A percentile compares a stretch with the other conserved stretches of the same genome.
phyloP scores from a whole-genome alignment of 345 rosid genomes.

The Gossypium longicalyx region DNA sequence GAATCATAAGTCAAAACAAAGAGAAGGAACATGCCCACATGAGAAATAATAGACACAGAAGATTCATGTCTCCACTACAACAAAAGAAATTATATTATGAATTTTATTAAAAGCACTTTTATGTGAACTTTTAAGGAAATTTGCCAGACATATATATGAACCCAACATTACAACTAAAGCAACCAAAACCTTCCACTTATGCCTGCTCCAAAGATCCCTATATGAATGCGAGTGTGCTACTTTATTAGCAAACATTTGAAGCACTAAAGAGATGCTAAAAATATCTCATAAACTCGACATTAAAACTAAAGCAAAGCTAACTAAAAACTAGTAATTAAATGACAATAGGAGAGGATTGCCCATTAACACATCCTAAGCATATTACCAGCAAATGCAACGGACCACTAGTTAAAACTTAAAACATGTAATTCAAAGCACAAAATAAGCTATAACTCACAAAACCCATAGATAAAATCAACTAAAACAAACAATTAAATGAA shows the following conservation, averaged over 20 bases:
- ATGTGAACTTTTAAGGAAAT: too few relatives aligned
- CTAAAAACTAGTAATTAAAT: neutral
- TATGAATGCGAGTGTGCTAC: conserved; percentile 2
- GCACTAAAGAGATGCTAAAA: neutral
- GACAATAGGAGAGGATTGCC: neutral
- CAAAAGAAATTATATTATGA: neutral
- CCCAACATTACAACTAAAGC: conserved; percentile 9
- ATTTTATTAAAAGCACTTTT: too few relatives aligned
- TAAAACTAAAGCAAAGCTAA: neutral
- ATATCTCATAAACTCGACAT: neutral
- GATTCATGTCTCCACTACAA: conserved; percentile 30
- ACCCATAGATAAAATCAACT: neutral
- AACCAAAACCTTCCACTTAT: conserved; percentile 66
- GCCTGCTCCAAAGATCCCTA: conserved; percentile 88
- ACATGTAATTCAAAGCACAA: neutral
- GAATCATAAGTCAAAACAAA: conserved; percentile 28
- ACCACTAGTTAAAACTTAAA: neutral
- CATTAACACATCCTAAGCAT: neutral
- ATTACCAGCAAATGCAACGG: conserved; percentile 2
- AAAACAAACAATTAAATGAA: neutral
- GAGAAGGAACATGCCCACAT: conserved; percentile 44
- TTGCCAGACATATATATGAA: too few relatives aligned
- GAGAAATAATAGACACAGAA: conserved; percentile 33
- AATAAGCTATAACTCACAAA: neutral
- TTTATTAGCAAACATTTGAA: conserved; percentile 1